Base-by-base conservation (phyloP, 1,284 basidiomycete species). In the Tilletia horrida region DNA sequence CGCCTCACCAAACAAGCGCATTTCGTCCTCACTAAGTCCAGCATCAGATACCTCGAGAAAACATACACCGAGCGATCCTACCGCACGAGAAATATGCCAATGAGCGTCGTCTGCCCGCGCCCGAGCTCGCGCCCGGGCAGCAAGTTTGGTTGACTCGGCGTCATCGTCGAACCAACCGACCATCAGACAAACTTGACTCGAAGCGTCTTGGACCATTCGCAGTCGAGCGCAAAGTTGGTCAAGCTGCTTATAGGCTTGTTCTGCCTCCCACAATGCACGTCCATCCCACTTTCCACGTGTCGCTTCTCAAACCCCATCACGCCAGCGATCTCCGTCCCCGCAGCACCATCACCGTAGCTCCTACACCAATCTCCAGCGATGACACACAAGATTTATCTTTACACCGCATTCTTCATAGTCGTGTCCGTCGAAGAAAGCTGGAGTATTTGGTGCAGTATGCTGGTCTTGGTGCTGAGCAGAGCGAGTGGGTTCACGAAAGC, bases 21-120 rank as follows among this genome's bases (percentile, higher is more conserved):
- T 59, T 71, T 83, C 68, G 82, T 82, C 91, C 93, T 72, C 88
- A 89, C 65, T 86, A 69, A 50, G 0, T 0, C 68, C 81, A 0
- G 84, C 83, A 0, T 23, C 40, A 0, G 82, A 0, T 81, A 74
- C 59, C 3, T 67, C 0, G 66, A 83, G 1, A 25, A 84, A 0
- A 68, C 84, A 0, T 85, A 77, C 62, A 77, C 73, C 45, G 52
- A 71, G 2, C 79, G 81, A 84, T 1, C 68, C 84, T 1, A 83
- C 84, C 0, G 6, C 31, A 6, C 57, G 31, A n/a, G 18, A 6
- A 35, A 27, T 16, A 48, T 21, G 21, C 21, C 50, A 52, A 52
- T 21, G 9, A 62, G 45, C 16, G 13, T 7, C 40, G 42, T 29
- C 9, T 29, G 6, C 62, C 27, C 8, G 35, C 62, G 4, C 29